Percentiles rank a stretch among this genome's conserved stretches.
phyloP scores from a whole-genome alignment of 2,329 filamentous ascomycete genomes.

The Fusarium tanahbumbuense region DNA sequence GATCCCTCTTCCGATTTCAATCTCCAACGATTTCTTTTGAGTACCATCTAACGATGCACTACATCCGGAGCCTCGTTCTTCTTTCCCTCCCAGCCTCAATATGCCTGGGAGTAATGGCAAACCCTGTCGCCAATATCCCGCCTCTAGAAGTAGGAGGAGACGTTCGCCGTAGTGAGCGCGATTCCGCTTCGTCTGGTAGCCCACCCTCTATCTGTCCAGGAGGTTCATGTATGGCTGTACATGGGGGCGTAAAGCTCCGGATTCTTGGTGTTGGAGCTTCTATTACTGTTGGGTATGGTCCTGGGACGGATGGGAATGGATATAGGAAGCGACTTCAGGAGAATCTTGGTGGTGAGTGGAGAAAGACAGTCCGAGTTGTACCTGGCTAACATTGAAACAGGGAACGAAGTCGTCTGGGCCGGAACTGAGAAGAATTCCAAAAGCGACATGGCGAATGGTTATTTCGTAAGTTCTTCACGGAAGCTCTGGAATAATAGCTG shows the following conservation, averaged over 20 bases:
- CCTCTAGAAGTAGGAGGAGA: background rate
- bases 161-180: background rate
- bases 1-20: no score
- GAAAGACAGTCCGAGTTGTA: no score
- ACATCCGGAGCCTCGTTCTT: background rate
- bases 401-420: constrained; percentile 13
- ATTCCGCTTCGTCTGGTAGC: background rate
- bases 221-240: background rate
- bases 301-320: constrained; percentile 12
- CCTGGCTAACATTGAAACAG: background rate
- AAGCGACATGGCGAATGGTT: background rate
- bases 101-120: background rate
- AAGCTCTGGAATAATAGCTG: no score
- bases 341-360: constrained; percentile 9
- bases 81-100: background rate
- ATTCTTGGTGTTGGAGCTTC: constrained; percentile 24
- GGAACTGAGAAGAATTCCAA: constrained; percentile 13
- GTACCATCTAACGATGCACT: background rate
- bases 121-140: background rate
- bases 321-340: constrained; percentile 8
- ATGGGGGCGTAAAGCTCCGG: background rate
- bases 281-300: constrained; percentile 20
- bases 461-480: constrained; percentile 3
- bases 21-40: background rate
- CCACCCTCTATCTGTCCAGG: background rate